Base-by-base conservation (phyloP, 805 yeast genomes). In the Cyberlindnera galapagoensis region DNA sequence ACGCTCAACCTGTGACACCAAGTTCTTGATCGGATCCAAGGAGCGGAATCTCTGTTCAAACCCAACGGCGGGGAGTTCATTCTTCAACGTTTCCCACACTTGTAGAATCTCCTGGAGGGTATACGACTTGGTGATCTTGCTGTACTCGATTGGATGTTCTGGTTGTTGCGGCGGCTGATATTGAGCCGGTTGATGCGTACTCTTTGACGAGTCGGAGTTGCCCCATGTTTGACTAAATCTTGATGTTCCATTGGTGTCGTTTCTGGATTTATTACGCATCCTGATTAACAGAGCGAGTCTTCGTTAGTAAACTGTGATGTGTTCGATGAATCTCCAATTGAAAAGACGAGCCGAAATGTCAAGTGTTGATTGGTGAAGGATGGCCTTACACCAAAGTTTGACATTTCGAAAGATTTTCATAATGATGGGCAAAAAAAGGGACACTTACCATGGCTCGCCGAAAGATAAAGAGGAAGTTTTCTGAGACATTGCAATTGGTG, bases 81-180 rank as follows among this genome's bases (percentile, higher is more conserved):
- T 43, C 7, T 49, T 46, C 21, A 59, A 49, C 54, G 63, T 56
- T 14, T 61, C 52, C 69, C 78, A 76, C 9, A 75, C 66, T 15
- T 65, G 57, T 38, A 76, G 63, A 42, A 77, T 65, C 43, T 76
- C 75, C 18, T 66, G 63, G 52, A 74, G 57, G 6, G 72, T 46
- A 44, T 76, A 75, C 13, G 13, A 19, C 24, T 10, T 24, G 30
- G 15, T 22, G 31, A 16, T 29, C 28, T 18, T 38, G 29, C 16
- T 30, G 28, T 11, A 26, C 21, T n/a, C 14, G 11, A 12, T 10
- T 7, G 6, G 24, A 21, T 7, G 24, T 21, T 11, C 12, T 13
- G n/a, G 24, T 11, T 21, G 13, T 21, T 6, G 24, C 24, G n/a
- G 12, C 24, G n/a, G 12, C 24, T 21, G 24, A 10, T 21, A 21